Percentiles rank a stretch among this genome's conserved stretches.
These are phyloP conservation scores for Naganishia liquefaciens DNA, from an alignment of 1,284 basidiomycete genomes.

Conservation along the genomic window DNA sequence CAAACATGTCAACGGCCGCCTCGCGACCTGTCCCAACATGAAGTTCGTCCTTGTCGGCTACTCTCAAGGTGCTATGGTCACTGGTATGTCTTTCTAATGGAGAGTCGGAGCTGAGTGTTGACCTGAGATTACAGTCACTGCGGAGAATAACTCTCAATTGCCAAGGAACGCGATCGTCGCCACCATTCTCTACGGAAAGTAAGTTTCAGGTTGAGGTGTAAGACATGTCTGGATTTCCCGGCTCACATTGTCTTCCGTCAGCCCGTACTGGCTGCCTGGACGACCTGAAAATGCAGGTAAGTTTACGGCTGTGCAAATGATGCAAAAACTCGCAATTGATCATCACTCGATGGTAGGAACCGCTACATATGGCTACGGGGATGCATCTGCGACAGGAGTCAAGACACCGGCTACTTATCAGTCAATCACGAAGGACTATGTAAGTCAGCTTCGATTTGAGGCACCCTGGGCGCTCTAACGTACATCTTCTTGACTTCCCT, in stretches of 20 bases:
- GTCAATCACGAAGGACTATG: constrained; percentile 24
- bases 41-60: constrained; percentile 31
- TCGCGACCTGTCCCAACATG: constrained; percentile 25
- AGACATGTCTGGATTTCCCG: too few species aligned
- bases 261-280: constrained; percentile 29
- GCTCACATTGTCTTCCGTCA: background rate
- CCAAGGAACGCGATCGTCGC: constrained; percentile 24
- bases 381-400: constrained; percentile 19
- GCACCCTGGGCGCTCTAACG: background rate
- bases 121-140: constrained; percentile 16
- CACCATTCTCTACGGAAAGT: constrained; percentile 28
- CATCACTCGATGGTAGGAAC: background rate
- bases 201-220: background rate
- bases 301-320: background rate
- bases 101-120: background rate
- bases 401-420: constrained; percentile 23
- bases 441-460: background rate
- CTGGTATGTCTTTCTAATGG: background rate
- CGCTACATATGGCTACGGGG: constrained; percentile 9
- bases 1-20: constrained; percentile 14
- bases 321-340: too few species aligned
- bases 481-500: background rate
- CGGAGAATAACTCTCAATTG: constrained; percentile 27
- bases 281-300: constrained; percentile 23
- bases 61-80: constrained; percentile 24